Percentiles rank a stretch among this genome's conserved stretches.
phyloP scores from a whole-genome alignment of 768 basidiomycete genomes.

The Leccinellum albellum region DNA sequence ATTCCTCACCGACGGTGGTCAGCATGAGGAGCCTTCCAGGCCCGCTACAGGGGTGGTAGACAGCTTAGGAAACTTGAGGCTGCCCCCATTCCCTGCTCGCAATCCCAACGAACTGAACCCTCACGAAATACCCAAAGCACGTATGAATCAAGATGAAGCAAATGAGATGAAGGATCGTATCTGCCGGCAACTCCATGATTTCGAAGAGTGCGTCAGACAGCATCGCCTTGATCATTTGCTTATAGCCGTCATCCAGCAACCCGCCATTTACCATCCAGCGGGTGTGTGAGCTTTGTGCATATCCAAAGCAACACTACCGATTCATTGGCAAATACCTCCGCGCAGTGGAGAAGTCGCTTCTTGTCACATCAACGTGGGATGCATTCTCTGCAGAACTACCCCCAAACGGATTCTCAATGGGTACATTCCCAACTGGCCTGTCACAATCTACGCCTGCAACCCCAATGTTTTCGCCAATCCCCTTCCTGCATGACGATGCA shows the following conservation, averaged over 20 bases:
- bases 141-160: conserved; percentile 61
- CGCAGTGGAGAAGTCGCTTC: conserved; percentile 75
- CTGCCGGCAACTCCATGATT: conserved; percentile 64
- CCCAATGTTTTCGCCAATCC: conserved; percentile 83
- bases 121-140: conserved; percentile 52
- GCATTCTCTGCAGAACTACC: conserved; percentile 54
- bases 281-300: conserved; percentile 73
- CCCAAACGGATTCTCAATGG: conserved; percentile 26
- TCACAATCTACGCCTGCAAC: conserved; percentile 63
- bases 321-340: conserved; percentile 84
- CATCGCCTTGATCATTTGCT: conserved; percentile 1
- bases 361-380: conserved; percentile 78
- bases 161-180: conserved; percentile 52
- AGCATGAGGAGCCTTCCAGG: conserved; percentile 39
- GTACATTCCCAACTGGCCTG: conserved; percentile 40
- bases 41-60: conserved; percentile 32
- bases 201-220: conserved; percentile 57
- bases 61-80: conserved; percentile 55
- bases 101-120: conserved; percentile 46
- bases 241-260: conserved; percentile 32
- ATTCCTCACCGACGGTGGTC: conserved; percentile 41
- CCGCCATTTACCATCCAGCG: conserved; percentile 90
- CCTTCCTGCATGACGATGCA: conserved; percentile 82
- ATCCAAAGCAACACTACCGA: conserved; percentile 69
- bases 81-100: conserved; percentile 71